phyloP scores from a whole-genome alignment of 441 rosid species.

The Flueggea neowawraea region DNA sequence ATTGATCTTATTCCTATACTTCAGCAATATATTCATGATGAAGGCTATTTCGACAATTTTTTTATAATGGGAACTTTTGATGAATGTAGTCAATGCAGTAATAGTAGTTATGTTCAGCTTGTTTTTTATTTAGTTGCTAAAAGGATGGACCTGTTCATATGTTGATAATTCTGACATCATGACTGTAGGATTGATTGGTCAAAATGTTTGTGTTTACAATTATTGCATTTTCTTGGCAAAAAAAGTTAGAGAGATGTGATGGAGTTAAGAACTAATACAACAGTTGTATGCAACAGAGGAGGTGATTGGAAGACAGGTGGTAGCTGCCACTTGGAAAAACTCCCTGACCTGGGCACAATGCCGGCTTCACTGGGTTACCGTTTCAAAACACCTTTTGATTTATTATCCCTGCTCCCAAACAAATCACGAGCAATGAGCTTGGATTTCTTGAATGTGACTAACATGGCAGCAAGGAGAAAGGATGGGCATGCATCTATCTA shows the following conservation, averaged over 20 bases:
- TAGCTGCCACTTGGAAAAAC: conserved; percentile 51
- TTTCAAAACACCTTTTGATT: conserved; percentile 25
- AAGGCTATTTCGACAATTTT: too few relatives aligned
- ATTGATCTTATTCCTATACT: not conserved
- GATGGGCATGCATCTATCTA: conserved; percentile 62
- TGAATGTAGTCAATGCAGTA: too few relatives aligned
- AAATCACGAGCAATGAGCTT: conserved; percentile 9
- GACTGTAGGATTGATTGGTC: too few relatives aligned
- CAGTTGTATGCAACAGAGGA: conserved; percentile 35
- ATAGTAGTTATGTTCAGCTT: too few relatives aligned
- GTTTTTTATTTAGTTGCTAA: too few relatives aligned
- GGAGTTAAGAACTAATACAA: not conserved
- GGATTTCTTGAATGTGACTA: conserved; percentile 46
- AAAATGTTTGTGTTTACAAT: too few relatives aligned
- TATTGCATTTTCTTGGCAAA: not conserved
- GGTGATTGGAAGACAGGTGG: conserved; percentile 66
- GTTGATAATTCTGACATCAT: too few relatives aligned
- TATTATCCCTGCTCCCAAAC: conserved; percentile 23
- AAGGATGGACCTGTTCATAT: too few relatives aligned
- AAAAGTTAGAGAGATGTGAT: not conserved
- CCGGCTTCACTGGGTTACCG: conserved; percentile 24
- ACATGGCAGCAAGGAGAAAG: conserved; percentile 40
- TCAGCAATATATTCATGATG: not conserved
- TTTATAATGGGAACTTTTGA: too few relatives aligned
- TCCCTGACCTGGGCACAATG: conserved; percentile 40